Conservation (phyloP, 345 rosid genomes). For the Anastatica hierochuntica region DNA sequence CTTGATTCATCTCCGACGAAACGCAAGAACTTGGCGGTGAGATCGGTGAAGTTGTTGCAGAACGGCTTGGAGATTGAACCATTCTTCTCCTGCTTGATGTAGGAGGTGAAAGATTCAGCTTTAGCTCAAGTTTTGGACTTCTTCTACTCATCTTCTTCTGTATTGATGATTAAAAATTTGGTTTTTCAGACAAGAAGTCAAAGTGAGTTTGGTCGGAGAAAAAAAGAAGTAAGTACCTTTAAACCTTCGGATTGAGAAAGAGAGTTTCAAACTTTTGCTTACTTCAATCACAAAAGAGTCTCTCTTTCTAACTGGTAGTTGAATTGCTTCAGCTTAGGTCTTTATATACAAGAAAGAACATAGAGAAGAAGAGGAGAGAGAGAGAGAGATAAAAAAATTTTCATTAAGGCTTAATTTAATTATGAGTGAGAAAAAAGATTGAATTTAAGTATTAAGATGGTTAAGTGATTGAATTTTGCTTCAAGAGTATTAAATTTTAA, state of each 20-base stretch:
- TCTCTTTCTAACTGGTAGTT: slow-evolving; percentile 24
- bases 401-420: slow-evolving; percentile 67
- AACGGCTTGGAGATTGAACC: slow-evolving; percentile 52
- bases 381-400: slow-evolving; percentile 37
- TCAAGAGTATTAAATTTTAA: slow-evolving; percentile 19
- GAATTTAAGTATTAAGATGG: slow-evolving; percentile 32
- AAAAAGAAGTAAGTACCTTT: slow-evolving; percentile 19
- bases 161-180: background rate
- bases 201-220: slow-evolving; percentile 17
- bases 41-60: slow-evolving; percentile 59
- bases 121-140: slow-evolving; percentile 75
- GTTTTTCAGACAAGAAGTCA: slow-evolving; percentile 2
- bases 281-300: slow-evolving; percentile 15
- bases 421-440: slow-evolving; percentile 42
- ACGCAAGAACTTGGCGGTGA: slow-evolving; percentile 93
- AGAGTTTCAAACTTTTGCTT: background rate
- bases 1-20: slow-evolving; percentile 67
- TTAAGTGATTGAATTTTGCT: slow-evolving; percentile 12
- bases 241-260: slow-evolving; percentile 16
- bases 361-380: slow-evolving; percentile 18
- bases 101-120: slow-evolving; percentile 83
- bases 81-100: slow-evolving; percentile 32
- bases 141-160: slow-evolving; percentile 58
- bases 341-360: slow-evolving; percentile 41
- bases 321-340: slow-evolving; percentile 33